A percentile compares a stretch with the other conserved stretches of the same genome.
These are phyloP conservation scores for Calonectria honghensis DNA, from an alignment of 2,329 filamentous ascomycete genomes.

Conservation along the genomic window DNA sequence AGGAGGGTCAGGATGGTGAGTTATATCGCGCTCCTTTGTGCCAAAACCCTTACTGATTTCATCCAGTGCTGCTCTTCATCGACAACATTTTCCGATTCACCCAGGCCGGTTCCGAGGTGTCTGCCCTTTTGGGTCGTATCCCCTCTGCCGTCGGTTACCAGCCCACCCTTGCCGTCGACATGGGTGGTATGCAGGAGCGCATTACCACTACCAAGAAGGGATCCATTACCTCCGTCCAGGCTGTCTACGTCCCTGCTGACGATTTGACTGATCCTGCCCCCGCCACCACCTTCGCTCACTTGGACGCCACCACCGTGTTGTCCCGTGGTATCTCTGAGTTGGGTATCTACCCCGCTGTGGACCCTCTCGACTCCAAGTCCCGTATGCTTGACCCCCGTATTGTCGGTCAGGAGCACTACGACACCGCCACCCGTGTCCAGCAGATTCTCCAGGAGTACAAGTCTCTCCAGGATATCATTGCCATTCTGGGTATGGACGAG, in stretches of 20 bases:
- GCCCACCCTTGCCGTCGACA: constrained; percentile 97
- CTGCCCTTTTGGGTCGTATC: constrained; percentile 98
- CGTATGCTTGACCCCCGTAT: constrained; percentile 99
- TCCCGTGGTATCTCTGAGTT: constrained; percentile 99
- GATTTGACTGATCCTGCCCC: constrained; percentile 99
- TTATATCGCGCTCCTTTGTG: constrained; percentile 36
- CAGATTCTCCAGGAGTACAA: constrained; percentile 99
- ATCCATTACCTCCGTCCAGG: constrained; percentile 99
- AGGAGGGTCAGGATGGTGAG: constrained; percentile 89
- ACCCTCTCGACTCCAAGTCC: constrained; percentile 99
- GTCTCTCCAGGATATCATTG: constrained; percentile 99
- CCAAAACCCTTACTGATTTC: constrained; percentile 25
- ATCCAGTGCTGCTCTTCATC: constrained; percentile 94
- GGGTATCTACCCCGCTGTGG: constrained; percentile 99
- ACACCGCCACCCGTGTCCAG: constrained; percentile 94
- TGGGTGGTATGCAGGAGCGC: constrained; percentile 99
- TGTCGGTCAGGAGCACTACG: constrained; percentile 98
- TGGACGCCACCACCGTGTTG: constrained; percentile 99
- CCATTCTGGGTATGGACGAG: constrained; percentile 99
- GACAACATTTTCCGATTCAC: constrained; percentile 99
- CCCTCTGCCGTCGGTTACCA: constrained; percentile 99
- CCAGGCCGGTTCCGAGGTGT: constrained; percentile 99
- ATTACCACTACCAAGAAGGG: constrained; percentile 99
- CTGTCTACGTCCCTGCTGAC: constrained; percentile 99
- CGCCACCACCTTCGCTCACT: constrained; percentile 99